These are phyloP conservation scores for Cyclotella choctawhatcheeana DNA, from an alignment of 108 stramenopile species.

Conservation along the genomic window DNA sequence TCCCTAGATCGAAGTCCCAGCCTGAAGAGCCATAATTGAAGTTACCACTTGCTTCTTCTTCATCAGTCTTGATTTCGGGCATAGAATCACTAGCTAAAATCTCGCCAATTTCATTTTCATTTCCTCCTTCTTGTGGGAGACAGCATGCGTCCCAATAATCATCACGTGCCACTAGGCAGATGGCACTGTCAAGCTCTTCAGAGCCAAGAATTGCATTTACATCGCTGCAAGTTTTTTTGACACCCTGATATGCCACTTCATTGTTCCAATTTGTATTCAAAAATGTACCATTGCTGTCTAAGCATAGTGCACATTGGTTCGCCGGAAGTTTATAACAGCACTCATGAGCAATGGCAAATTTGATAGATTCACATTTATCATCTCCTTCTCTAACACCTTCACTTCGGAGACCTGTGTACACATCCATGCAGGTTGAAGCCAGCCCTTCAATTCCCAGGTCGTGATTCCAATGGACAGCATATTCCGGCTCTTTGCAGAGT, in stretches of 20 bases:
- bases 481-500: constrained; percentile 36
- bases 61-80: neutral
- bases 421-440: constrained; percentile 51
- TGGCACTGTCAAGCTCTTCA: constrained; percentile 43
- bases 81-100: constrained; percentile 29
- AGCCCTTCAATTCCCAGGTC: constrained; percentile 36
- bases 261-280: constrained; percentile 54
- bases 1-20: constrained; percentile 1
- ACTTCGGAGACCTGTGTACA: constrained; percentile 45
- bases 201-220: constrained; percentile 47
- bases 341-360: constrained; percentile 37
- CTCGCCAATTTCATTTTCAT: constrained; percentile 15
- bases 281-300: constrained; percentile 46
- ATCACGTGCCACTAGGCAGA: constrained; percentile 39
- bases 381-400: constrained; percentile 41
- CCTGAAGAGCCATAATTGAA: too few relatives aligned
- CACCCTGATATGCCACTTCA: constrained; percentile 43
- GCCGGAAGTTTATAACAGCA: constrained; percentile 45
- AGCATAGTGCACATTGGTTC: constrained; percentile 45
- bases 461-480: constrained; percentile 46
- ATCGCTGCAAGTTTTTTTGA: constrained; percentile 41
- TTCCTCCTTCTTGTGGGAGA: constrained; percentile 45
- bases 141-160: constrained; percentile 48
- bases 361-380: constrained; percentile 41
- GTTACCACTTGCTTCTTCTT: neutral